These are phyloP conservation scores for Scedosporium dehoogii DNA, from an alignment of 2,329 filamentous ascomycete genomes.

Conservation along the genomic window DNA sequence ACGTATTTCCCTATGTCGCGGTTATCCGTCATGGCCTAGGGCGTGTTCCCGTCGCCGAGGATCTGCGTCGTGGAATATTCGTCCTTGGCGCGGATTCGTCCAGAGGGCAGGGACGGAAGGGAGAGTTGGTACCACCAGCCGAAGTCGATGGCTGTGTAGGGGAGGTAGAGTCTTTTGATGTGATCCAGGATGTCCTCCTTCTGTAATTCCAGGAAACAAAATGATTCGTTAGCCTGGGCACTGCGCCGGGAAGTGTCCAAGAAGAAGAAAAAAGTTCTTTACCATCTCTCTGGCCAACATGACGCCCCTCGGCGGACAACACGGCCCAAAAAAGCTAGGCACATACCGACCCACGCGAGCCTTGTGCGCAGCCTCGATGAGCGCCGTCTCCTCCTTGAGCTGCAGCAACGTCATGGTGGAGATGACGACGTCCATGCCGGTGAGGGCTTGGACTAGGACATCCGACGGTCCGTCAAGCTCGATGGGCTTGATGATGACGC, in stretches of 20 bases:
- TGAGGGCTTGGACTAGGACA: not conserved
- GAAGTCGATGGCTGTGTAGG: conserved; percentile 47
- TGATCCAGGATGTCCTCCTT: conserved; percentile 42
- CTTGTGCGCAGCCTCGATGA: not conserved
- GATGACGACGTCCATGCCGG: not conserved
- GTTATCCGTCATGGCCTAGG: conserved; percentile 34
- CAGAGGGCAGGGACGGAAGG: conserved; percentile 18
- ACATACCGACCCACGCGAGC: not conserved
- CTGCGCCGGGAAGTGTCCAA: too few species aligned
- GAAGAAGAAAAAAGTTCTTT: not conserved
- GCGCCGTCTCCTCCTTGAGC: not conserved
- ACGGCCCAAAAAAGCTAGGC: not conserved
- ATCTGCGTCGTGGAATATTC: conserved; percentile 16
- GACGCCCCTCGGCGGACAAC: conserved; percentile 27
- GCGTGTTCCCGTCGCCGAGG: conserved; percentile 32
- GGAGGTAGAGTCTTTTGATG: conserved; percentile 34
- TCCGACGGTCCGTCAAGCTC: not conserved
- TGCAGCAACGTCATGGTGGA: not conserved
- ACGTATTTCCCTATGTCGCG: conserved; percentile 44
- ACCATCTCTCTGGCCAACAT: conserved; percentile 15
- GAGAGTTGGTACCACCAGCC: conserved; percentile 48
- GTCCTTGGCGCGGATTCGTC: conserved; percentile 12
- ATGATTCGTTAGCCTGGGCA: too few species aligned
- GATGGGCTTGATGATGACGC: not conserved
- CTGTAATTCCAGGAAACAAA: conserved; percentile 5